Evolutionary conservation across 495 filamentous ascomycete genomes (phyloP).

Genomic region (Penicillium simplicissimum): DNA sequence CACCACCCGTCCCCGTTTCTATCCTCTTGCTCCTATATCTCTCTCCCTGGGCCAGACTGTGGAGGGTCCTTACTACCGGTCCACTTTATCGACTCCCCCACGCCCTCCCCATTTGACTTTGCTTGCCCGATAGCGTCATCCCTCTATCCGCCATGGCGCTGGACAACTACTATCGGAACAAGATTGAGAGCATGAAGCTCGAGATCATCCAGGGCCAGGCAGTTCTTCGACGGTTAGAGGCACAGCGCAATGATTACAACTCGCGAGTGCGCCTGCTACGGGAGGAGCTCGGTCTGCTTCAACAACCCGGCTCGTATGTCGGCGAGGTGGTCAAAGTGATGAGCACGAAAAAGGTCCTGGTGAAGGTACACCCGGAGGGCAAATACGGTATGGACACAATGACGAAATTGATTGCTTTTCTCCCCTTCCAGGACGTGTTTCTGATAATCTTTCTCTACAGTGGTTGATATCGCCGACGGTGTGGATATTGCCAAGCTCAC

Average conservation of each 20-base stretch:
- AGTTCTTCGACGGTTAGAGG: conserved; percentile 89
- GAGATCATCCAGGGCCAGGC: conserved; percentile 99
- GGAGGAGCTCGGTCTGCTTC: conserved; percentile 93
- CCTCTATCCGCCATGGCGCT: conserved; percentile 75
- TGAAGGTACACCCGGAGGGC: conserved; percentile 98
- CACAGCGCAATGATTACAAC: conserved; percentile 99
- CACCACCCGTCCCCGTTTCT: not conserved
- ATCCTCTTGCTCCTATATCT: not conserved
- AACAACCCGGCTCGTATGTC: conserved; percentile 97
- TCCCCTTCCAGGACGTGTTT: not conserved
- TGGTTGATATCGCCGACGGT: conserved; percentile 93
- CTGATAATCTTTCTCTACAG: conserved; percentile 46
- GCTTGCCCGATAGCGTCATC: conserved; percentile 30
- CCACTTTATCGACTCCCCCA: conserved; percentile 2
- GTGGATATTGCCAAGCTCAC: conserved; percentile 96
- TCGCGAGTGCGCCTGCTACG: conserved; percentile 91
- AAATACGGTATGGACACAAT: conserved; percentile 87
- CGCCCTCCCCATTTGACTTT: conserved; percentile 13
- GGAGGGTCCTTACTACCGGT: not conserved
- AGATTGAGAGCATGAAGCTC: conserved; percentile 99
- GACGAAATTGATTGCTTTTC: not conserved
- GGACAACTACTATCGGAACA: conserved; percentile 98
- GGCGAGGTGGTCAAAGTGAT: conserved; percentile 99
- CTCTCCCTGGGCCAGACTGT: not conserved
- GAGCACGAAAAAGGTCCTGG: conserved; percentile 98